Evolutionary conservation across 1,284 basidiomycete genomes (phyloP).

Genomic region (Nidula niveotomentosa): DNA sequence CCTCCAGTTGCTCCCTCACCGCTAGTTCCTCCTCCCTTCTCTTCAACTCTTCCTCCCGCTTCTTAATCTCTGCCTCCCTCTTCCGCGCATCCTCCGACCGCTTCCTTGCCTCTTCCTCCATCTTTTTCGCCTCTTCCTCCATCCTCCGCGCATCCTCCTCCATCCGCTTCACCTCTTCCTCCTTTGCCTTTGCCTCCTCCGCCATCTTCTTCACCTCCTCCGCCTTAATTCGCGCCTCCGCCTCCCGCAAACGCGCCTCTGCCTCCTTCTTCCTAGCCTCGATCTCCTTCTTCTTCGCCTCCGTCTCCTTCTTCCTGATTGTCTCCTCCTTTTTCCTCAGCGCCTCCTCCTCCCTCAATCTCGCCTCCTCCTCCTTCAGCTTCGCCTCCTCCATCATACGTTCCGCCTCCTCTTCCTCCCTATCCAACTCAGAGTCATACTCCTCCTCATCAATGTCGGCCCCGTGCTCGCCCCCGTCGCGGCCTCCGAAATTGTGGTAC

Average conservation of each 20-base stretch:
- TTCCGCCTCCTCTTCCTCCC: no score
- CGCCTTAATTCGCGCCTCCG: neutral
- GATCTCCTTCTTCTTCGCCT: neutral
- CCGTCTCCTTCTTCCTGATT: neutral
- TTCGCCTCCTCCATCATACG: no score
- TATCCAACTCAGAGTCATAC: no score
- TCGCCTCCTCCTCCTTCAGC: neutral
- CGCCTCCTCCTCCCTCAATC: neutral
- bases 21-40: neutral
- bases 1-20: neutral
- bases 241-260: constrained; percentile 1
- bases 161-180: neutral
- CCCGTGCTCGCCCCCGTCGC: no score
- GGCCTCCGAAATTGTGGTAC: no score
- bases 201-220: neutral
- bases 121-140: neutral
- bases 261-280: neutral
- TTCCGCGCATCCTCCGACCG: no score
- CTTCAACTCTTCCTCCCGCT: neutral
- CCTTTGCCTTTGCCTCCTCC: neutral
- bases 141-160: constrained; percentile 1
- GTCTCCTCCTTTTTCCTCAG: neutral
- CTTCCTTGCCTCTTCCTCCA: neutral
- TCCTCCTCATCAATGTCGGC: no score
- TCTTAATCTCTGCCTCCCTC: neutral